These are phyloP conservation scores for Chlorella sp. DNA, from an alignment of 139 green algal species.

Conservation along the genomic window DNA sequence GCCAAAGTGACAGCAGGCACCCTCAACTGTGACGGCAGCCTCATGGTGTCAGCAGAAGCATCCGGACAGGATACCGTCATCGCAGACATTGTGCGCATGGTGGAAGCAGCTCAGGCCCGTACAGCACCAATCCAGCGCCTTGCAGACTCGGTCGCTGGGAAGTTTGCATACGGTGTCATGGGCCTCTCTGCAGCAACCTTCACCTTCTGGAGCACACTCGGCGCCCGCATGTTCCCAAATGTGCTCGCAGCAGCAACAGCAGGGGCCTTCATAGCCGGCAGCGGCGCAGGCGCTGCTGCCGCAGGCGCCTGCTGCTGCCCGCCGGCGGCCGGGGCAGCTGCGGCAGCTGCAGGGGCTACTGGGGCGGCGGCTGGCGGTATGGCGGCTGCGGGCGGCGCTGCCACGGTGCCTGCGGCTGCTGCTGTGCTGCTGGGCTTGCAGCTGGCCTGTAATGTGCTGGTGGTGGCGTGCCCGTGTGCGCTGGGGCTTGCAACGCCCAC, in stretches of 20 bases:
- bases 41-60: constrained; percentile 56
- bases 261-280: too few species aligned
- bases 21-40: constrained; percentile 72
- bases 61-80: constrained; percentile 73
- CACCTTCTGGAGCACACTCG: constrained; percentile 65
- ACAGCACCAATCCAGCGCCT: constrained; percentile 80
- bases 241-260: constrained; percentile 13
- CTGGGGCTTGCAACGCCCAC: constrained; percentile 89
- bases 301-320: too few species aligned
- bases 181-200: constrained; percentile 66
- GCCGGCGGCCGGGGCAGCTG: too few species aligned
- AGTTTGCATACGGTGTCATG: constrained; percentile 83
- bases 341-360: too few species aligned
- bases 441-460: constrained; percentile 88
- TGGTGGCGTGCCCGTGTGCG: constrained; percentile 90
- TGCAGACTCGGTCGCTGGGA: constrained; percentile 68
- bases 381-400: background rate
- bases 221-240: constrained; percentile 63
- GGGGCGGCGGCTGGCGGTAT: too few species aligned
- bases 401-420: constrained; percentile 5
- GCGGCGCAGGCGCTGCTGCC: too few species aligned
- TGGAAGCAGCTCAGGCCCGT: constrained; percentile 61
- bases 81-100: constrained; percentile 75
- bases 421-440: constrained; percentile 56
- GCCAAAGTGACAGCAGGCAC: constrained; percentile 76